These are phyloP conservation scores for Metarhizium humberi DNA, from an alignment of 2,329 filamentous ascomycete genomes.

Conservation along the genomic window DNA sequence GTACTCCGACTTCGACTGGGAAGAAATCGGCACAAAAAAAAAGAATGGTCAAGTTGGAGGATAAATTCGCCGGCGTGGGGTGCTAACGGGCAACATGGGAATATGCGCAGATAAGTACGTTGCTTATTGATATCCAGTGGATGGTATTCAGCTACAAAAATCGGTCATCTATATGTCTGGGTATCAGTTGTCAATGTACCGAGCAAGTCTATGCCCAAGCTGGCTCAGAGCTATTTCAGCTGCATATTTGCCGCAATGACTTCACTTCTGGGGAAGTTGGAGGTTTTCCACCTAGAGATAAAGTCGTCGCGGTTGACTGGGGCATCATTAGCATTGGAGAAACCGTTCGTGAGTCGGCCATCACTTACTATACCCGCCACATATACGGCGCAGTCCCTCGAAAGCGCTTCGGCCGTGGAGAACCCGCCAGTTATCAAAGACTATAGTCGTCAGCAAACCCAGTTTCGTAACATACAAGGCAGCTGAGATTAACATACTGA, in stretches of 20 bases:
- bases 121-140: background rate
- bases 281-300: slow-evolving; percentile 64
- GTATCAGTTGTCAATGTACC: background rate
- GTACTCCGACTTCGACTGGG: background rate
- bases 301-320: slow-evolving; percentile 74
- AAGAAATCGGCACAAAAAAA: background rate
- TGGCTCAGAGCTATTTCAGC: slow-evolving; percentile 9
- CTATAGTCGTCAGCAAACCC: slow-evolving; percentile 27
- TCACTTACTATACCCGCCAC: slow-evolving; percentile 75
- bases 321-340: background rate
- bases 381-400: slow-evolving; percentile 75
- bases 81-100: background rate
- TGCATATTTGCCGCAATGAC: slow-evolving; percentile 30
- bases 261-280: slow-evolving; percentile 47
- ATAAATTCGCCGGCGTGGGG: background rate
- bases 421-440: slow-evolving; percentile 96
- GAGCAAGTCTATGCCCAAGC: background rate
- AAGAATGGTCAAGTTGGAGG: background rate
- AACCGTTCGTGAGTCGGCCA: background rate
- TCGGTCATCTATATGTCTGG: background rate
- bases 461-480: background rate
- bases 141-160: background rate
- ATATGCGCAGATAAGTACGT: background rate
- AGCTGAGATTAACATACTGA: slow-evolving; percentile 47
- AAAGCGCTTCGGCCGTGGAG: slow-evolving; percentile 81